Conservation (phyloP, 2,329 filamentous ascomycete genomes). For the Penicillium sp. region DNA sequence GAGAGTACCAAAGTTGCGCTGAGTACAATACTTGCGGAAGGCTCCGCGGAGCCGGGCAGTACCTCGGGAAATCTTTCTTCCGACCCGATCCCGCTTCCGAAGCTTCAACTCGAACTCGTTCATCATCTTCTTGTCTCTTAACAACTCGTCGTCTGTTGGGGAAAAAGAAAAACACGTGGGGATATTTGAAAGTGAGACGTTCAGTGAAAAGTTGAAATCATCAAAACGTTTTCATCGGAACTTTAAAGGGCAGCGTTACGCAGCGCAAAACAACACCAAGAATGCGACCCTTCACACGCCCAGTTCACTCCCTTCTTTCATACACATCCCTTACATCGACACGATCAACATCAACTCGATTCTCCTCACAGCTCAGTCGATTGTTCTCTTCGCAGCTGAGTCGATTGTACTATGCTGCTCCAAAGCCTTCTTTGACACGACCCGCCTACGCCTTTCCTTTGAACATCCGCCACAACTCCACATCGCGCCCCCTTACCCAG, state of each 20-base stretch:
- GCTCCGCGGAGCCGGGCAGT: slow-evolving; percentile 21
- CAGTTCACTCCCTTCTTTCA: slow-evolving; percentile 11
- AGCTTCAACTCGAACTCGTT: neutral
- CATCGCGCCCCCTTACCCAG: slow-evolving; percentile 34
- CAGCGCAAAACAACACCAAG: neutral
- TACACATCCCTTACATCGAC: slow-evolving; percentile 15
- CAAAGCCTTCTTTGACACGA: slow-evolving; percentile 1
- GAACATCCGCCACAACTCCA: slow-evolving; percentile 29
- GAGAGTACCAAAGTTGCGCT: neutral
- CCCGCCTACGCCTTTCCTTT: slow-evolving; percentile 4
- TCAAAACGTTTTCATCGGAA: neutral
- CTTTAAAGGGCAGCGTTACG: neutral
- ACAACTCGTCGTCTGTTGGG: neutral
- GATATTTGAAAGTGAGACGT: neutral
- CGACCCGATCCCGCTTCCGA: slow-evolving; percentile 8
- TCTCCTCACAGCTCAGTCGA: slow-evolving; percentile 13
- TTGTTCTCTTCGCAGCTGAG: slow-evolving; percentile 2
- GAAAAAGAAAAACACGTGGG: neutral
- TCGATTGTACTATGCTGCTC: slow-evolving; percentile 5
- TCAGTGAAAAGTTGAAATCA: neutral
- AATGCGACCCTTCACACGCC: slow-evolving; percentile 22
- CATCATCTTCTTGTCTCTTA: neutral
- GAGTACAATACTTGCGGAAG: neutral
- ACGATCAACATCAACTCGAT: slow-evolving; percentile 17
- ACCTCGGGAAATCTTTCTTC: slow-evolving; percentile 14